Base-by-base conservation (phyloP, 306 rosid genomes). In the Vachellia pachyceras region DNA sequence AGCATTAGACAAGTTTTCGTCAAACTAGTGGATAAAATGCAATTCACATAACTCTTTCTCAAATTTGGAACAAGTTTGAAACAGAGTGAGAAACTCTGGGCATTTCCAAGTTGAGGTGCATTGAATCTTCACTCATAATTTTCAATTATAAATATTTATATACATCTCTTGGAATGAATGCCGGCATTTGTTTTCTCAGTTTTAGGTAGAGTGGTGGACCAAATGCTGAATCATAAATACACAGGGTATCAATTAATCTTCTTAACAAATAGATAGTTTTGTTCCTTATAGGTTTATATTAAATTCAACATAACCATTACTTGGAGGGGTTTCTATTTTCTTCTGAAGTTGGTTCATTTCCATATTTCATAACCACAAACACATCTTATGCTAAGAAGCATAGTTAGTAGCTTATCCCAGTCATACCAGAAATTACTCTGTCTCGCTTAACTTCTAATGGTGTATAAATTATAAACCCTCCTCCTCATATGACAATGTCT, bases 161-260 rank as follows among this genome's bases (percentile, higher is more conserved):
- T 23, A 23, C 36, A 25, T 25, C 23, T 22, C 64, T 57, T 57
- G 13, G 13, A 60, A 39, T 25, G 40, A 61, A 61, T 12, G 41
- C 13, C 40, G 12, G n/a, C 18, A 4, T 61, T 29, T 61, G 33
- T 29, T 61, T 61, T 61, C n/a, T 10, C 18, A 29, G 41, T 25
- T 69, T 74, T 81, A 14, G 47, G 69, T 73, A 22, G 69, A 73
- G 60, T 13, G 61, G 54, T 54, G 76, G 80, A 33, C 61, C 63
- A 75, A 29, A 39, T 66, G 64, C 49, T 29, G 69, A 44, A 45
- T 69, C 46, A 45, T 37, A 40, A 41, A 54, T 52, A 22, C 10
- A 73, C 37, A 23, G 66, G 17, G n/a, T 65, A 61, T 64, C 42
- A 64, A 64, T 35, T 33, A 13, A 33, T 35, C 35, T 35, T 64